Evolutionary conservation across 202 grass and related monocot genomes (phyloP).

Genomic region (Bolboschoenoplectus hybrid): DNA sequence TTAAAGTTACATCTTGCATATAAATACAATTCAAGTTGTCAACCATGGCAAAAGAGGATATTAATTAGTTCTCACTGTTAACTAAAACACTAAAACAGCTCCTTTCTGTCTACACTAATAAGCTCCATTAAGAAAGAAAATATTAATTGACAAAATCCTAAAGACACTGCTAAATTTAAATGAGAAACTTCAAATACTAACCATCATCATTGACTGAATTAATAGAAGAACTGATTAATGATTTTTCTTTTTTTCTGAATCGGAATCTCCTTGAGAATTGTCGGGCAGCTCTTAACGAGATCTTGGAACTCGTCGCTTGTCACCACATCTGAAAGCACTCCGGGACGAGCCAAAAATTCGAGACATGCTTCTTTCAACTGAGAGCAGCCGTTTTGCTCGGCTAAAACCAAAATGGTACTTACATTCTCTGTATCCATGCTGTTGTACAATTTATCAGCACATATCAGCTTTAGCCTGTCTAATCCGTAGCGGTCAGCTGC

Average conservation of each 20-base stretch:
- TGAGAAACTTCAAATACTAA: neutral
- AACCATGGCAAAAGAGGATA: too few species aligned
- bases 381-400: neutral
- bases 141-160: neutral
- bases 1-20: too few species aligned
- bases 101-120: too few species aligned
- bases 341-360: neutral
- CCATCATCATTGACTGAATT: neutral
- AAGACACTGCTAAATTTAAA: neutral
- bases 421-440: neutral
- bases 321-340: neutral
- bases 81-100: too few species aligned
- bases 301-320: neutral
- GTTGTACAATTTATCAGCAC: conserved; percentile 27
- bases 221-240: neutral
- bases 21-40: too few species aligned
- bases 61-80: too few species aligned
- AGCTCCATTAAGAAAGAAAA: neutral
- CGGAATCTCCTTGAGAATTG: neutral
- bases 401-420: neutral
- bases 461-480: neutral
- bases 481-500: neutral
- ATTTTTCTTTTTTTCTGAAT: neutral
- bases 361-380: neutral
- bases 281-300: neutral